Conservation (phyloP, 768 basidiomycete genomes). For the Suillus fuscotomentosus region DNA sequence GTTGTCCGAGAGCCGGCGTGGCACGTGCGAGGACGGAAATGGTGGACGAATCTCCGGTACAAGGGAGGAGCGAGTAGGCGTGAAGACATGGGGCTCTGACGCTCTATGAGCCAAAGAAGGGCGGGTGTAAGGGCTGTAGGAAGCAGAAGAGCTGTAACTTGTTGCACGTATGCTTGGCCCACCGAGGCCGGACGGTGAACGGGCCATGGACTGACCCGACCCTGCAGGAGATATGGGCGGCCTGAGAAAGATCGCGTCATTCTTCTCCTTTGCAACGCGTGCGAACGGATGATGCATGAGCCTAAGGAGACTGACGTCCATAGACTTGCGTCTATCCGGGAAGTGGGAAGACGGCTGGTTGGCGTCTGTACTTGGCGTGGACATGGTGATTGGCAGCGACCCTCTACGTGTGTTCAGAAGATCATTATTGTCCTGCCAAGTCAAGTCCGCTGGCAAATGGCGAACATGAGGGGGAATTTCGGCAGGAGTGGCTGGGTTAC, state of each 20-base stretch:
- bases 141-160: slow-evolving; percentile 28
- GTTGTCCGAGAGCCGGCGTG: slow-evolving; percentile 42
- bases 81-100: slow-evolving; percentile 33
- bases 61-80: slow-evolving; percentile 33
- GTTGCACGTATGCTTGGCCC: slow-evolving; percentile 40
- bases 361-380: slow-evolving; percentile 25
- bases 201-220: slow-evolving; percentile 34
- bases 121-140: slow-evolving; percentile 41
- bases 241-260: slow-evolving; percentile 32
- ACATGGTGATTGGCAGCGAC: slow-evolving; percentile 48
- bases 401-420: slow-evolving; percentile 45
- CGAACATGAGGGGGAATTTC: slow-evolving; percentile 24
- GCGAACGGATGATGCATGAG: slow-evolving; percentile 48
- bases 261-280: slow-evolving; percentile 31
- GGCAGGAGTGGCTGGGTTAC: slow-evolving; percentile 32
- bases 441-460: slow-evolving; percentile 21
- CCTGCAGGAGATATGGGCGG: slow-evolving; percentile 32
- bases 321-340: slow-evolving; percentile 38
- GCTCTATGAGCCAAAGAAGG: slow-evolving; percentile 28
- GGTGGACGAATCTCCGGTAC: slow-evolving; percentile 23
- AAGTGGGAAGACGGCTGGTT: slow-evolving; percentile 32
- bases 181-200: slow-evolving; percentile 31
- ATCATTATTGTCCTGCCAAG: slow-evolving; percentile 26
- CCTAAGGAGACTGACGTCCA: slow-evolving; percentile 46
- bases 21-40: slow-evolving; percentile 9